Evolutionary conservation across 2,329 filamentous ascomycete genomes (phyloP), one percentile per base, ranked within the genome.

Genomic region (Phialemoniopsis sp.): DNA sequence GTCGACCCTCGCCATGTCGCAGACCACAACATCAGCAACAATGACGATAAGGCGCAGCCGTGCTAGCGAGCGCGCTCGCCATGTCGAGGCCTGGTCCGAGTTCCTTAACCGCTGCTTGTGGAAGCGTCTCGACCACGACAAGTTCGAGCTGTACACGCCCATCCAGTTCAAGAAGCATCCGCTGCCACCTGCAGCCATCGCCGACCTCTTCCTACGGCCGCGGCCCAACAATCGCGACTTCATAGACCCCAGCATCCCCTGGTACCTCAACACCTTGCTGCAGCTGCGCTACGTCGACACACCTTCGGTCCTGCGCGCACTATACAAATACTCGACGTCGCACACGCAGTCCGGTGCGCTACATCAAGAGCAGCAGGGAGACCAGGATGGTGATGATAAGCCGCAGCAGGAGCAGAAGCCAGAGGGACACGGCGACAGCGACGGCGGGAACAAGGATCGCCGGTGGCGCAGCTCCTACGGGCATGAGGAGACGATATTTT

Each of bases 401-500:
- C 42, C 38, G 36, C 46, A 6, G 45, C 39, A 13, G 45, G 47
- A 13, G 48, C 13, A 29, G 15, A 29, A 34, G 17, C 34, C 13
- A 40, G 37, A 16, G 32, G 31, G 13, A 32, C 39, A 15, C 15
- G 41, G 26, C n/a, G 34, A 30, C 12, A 37, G 38, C 12, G 32
- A 35, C 21, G 18, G 29, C 33, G 18, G 32, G 30, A 8, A 18
- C 16, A 12, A 36, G 26, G 12, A 36, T 28, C 13, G 36, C 37
- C 58, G 70, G 44, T 84, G 79, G 78, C 64, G 58, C 37, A 75
- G 62, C 56, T 82, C 78, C 1, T 80, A 77, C 46, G 66, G 66
- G 43, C 60, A 85, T 1, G 93, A 98, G 58, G 95, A 96, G 64
- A 83, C 93, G 37, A 87, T 97, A 63, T 85, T 96, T 55, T 94